A percentile compares a stretch with the other conserved stretches of the same genome.
phyloP scores from a whole-genome alignment of 192 early-diverging fungal genomes.

The Coemansia nantahalensis region DNA sequence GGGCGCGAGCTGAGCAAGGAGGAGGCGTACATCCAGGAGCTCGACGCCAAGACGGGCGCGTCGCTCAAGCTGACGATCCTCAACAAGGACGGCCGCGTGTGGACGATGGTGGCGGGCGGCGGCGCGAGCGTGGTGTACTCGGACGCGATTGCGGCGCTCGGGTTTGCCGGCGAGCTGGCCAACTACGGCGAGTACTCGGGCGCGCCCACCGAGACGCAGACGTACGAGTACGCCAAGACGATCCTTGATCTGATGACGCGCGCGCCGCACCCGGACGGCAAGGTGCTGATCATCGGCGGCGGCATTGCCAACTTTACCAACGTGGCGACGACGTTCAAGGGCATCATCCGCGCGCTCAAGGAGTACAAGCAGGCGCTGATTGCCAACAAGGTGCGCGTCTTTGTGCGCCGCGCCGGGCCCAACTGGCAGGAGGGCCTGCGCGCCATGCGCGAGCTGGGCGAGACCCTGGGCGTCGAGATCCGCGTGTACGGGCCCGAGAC shows the following conservation, averaged over 20 bases:
- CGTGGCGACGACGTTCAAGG: conserved; percentile 99
- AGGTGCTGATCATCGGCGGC: conserved; percentile 97
- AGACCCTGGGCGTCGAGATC: conserved; percentile 91
- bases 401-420: conserved; percentile 96
- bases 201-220: conserved; percentile 98
- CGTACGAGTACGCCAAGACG: conserved; percentile 99
- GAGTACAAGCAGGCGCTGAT: conserved; percentile 90
- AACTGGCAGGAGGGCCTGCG: conserved; percentile 99
- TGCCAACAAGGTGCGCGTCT: conserved; percentile 87
- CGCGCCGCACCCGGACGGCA: conserved; percentile 79
- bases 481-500: conserved; percentile 97
- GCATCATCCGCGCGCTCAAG: conserved; percentile 90
- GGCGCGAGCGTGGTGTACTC: conserved; percentile 98
- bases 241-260: conserved; percentile 99
- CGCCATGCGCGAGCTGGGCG: conserved; percentile 89
- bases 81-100: conserved; percentile 93
- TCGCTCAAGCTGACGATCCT: conserved; percentile 97
- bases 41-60: conserved; percentile 98
- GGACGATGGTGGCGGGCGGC: conserved; percentile 99
- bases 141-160: conserved; percentile 97
- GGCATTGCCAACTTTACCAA: conserved; percentile 99
- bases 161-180: conserved; percentile 90
- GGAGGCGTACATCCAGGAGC: conserved; percentile 96
- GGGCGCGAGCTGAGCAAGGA: conserved; percentile 95
- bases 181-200: conserved; percentile 99